phyloP scores from a whole-genome alignment of 1,284 basidiomycete genomes.

The Bjerkandera adusta region DNA sequence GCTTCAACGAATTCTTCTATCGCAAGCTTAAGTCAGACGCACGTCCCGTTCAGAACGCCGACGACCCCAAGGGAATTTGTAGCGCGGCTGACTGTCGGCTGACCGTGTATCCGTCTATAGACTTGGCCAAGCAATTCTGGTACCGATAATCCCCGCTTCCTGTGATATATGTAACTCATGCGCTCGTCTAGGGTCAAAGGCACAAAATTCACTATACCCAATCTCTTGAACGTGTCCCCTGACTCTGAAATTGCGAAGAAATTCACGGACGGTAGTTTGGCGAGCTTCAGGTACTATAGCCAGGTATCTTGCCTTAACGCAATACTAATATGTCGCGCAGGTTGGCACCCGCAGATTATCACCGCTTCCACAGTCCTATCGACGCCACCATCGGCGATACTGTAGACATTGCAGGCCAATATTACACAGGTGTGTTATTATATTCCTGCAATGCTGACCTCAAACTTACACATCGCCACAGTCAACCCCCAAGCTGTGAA shows the following conservation, averaged over 20 bases:
- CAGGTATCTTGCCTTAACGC: neutral
- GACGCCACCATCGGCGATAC: conserved; percentile 55
- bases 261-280: conserved; percentile 50
- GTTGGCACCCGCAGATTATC: conserved; percentile 82
- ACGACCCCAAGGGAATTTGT: conserved; percentile 54
- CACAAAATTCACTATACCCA: conserved; percentile 63
- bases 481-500: conserved; percentile 85
- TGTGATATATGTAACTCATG: neutral
- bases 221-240: conserved; percentile 48
- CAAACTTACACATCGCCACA: conserved; percentile 17
- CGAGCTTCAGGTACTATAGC: conserved; percentile 48
- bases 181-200: conserved; percentile 67
- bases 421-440: conserved; percentile 54
- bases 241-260: conserved; percentile 38
- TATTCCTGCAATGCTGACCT: too few species aligned
- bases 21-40: conserved; percentile 64
- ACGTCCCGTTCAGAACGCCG: conserved; percentile 61
- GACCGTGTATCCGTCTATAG: conserved; percentile 62
- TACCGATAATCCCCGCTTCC: conserved; percentile 20
- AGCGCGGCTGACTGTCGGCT: conserved; percentile 77
- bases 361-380: conserved; percentile 81
- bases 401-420: conserved; percentile 52
- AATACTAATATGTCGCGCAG: conserved; percentile 28
- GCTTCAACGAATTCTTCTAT: conserved; percentile 85
- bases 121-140: conserved; percentile 70